Base-by-base conservation (phyloP, 805 yeast species). In the Cephaloascus albidus region DNA sequence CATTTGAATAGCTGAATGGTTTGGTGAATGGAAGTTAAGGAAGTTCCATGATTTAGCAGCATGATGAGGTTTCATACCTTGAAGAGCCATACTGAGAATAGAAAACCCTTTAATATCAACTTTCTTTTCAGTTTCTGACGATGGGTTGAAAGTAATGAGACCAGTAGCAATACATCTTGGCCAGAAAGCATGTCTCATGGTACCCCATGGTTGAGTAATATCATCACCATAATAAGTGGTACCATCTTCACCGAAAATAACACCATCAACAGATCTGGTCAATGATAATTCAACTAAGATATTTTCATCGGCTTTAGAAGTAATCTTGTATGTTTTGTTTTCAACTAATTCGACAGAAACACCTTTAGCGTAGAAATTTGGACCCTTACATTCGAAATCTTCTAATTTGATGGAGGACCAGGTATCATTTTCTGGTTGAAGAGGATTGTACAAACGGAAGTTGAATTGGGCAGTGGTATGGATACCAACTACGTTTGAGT, bases 1-100 rank as follows among this genome's bases (percentile, higher is more conserved):
- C 96, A 93, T 93, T 47, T 85, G 74, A 15, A 88, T 79, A 10
- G 85, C 95, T 28, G 90, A 70, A 49, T 73, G 69, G 32, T 78
- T 65, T 38, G 78, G 72, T 16, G 93, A 82, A 57, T 86, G 96
- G 72, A 85, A 90, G 62, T 86, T 83, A 45, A 85, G 63, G 58
- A 93, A 93, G 63, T 90, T 93, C 98, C 98, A 93, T 18, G 87
- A 65, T 44, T 95, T 86, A 41, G 98, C 98, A 28, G 97, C 96
- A 63, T 93, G 98, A 61, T 93, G 97, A 6, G 98, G 98, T 62
- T 93, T 93, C 97, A 93, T 89, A 45, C 97, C 97, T 68, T 93
- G 98, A 49, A 87, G 66, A 4, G 98, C 98, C 90, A 85, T 81
- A 39, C 90, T 96, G 55, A 79, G 89, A 95, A 93, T 84, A 37